Evolutionary conservation across 177 flowering plant species (phyloP).

Genomic region (Vitis hybrid): DNA sequence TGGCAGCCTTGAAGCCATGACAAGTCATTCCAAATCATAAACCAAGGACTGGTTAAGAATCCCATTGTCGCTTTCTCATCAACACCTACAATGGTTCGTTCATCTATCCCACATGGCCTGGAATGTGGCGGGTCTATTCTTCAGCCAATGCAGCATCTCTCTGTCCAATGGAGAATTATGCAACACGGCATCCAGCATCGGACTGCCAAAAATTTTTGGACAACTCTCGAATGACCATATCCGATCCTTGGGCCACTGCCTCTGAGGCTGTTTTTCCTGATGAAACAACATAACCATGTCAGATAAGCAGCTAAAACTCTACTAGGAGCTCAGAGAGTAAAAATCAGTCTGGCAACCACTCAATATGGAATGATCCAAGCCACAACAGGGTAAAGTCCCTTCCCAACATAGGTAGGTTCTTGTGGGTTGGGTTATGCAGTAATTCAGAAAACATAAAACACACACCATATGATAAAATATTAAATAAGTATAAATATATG

Average conservation of each 20-base stretch:
- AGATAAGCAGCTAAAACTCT: neutral
- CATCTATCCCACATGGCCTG: constrained; percentile 77
- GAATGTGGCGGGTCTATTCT: constrained; percentile 63
- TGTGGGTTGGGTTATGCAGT: too few relatives aligned
- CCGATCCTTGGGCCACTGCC: constrained; percentile 84
- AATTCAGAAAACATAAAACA: too few relatives aligned
- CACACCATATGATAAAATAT: too few relatives aligned
- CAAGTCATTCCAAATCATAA: neutral
- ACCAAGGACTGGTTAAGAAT: constrained; percentile 7
- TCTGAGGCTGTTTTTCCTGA: constrained; percentile 92
- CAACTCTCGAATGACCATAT: constrained; percentile 79
- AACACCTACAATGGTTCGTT: constrained; percentile 1
- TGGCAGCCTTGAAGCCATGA: too few relatives aligned
- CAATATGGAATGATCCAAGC: too few relatives aligned
- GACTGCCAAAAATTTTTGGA: constrained; percentile 76
- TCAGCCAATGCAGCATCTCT: constrained; percentile 92
- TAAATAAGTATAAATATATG: too few relatives aligned
- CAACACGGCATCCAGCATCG: constrained; percentile 80
- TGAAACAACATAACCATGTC: neutral
- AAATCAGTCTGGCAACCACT: neutral
- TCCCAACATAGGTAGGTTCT: too few relatives aligned
- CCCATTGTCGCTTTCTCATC: constrained; percentile 10
- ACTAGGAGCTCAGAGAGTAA: neutral
- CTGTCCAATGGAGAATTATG: constrained; percentile 55
- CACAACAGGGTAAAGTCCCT: too few relatives aligned